Evolutionary conservation across 306 rosid genomes (phyloP).

Genomic region (Prosopis cineraria): DNA sequence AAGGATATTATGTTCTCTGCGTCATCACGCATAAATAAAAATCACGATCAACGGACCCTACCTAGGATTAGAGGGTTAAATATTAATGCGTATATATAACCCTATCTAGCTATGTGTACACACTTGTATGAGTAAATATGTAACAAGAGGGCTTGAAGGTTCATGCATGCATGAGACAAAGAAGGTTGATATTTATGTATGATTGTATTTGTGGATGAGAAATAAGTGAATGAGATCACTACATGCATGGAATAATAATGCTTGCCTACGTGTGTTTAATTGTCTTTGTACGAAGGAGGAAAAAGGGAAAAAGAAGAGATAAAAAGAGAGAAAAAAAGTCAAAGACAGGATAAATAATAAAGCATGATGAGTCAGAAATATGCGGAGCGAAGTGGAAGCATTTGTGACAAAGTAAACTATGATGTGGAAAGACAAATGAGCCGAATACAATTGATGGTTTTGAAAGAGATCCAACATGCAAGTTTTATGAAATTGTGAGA

Average conservation of each 20-base stretch:
- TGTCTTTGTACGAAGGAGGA: background rate
- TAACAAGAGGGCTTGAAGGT: background rate
- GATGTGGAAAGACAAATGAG: background rate
- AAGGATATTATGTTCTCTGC: background rate
- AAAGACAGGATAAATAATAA: background rate
- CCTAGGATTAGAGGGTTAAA: too few species aligned
- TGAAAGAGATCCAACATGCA: background rate
- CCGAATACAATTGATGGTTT: background rate
- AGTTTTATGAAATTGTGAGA: background rate
- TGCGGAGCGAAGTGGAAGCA: background rate
- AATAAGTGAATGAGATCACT: background rate
- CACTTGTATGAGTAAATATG: background rate
- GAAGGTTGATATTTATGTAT: background rate
- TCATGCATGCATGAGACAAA: background rate
- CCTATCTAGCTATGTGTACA: too few species aligned
- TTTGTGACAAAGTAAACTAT: background rate
- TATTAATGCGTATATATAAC: too few species aligned
- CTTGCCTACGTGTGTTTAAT: background rate
- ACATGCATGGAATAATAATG: background rate
- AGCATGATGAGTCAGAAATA: background rate
- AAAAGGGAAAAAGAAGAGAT: background rate
- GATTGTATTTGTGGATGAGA: conserved; percentile 1
- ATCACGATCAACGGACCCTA: background rate
- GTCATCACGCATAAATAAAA: background rate
- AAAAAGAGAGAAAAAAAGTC: too few species aligned